These are phyloP conservation scores for Ambrosia artemisiifolia DNA, from an alignment of 129 eudicot genomes.

Conservation along the genomic window DNA sequence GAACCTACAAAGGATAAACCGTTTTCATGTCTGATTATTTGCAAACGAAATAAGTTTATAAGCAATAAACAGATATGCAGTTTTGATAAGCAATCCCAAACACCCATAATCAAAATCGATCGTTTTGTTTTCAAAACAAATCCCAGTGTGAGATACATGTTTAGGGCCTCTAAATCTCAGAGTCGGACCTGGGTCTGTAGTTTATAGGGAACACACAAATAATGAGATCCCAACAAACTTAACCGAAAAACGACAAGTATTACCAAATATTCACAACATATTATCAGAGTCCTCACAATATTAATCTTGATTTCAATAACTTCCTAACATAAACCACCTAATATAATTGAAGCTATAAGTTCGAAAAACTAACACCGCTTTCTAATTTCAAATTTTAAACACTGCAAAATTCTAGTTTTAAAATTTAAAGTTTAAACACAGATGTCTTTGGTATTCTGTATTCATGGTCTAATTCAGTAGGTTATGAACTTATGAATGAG, in stretches of 20 bases:
- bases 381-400: neutral
- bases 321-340: neutral
- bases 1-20: conserved; percentile 45
- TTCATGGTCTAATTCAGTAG: too few relatives aligned
- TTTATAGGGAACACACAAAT: too few relatives aligned
- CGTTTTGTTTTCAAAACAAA: neutral
- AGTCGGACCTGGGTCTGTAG: neutral
- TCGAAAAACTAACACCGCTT: neutral
- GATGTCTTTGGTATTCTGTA: neutral
- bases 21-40: neutral
- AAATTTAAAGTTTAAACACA: neutral
- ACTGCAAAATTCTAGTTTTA: neutral
- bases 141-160: neutral
- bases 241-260: too few relatives aligned
- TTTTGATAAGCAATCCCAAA: neutral
- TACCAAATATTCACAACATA: too few relatives aligned
- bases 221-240: too few relatives aligned
- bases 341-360: neutral
- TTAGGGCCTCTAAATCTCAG: neutral
- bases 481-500: too few relatives aligned
- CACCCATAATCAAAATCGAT: neutral
- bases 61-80: neutral
- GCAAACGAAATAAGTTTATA: too few relatives aligned
- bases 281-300: too few relatives aligned
- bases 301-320: too few relatives aligned